Percentiles rank a stretch among this genome's conserved stretches.
Evolutionary conservation across 768 basidiomycete genomes (phyloP).

Genomic region (Leucosporidium creatinivorum): DNA sequence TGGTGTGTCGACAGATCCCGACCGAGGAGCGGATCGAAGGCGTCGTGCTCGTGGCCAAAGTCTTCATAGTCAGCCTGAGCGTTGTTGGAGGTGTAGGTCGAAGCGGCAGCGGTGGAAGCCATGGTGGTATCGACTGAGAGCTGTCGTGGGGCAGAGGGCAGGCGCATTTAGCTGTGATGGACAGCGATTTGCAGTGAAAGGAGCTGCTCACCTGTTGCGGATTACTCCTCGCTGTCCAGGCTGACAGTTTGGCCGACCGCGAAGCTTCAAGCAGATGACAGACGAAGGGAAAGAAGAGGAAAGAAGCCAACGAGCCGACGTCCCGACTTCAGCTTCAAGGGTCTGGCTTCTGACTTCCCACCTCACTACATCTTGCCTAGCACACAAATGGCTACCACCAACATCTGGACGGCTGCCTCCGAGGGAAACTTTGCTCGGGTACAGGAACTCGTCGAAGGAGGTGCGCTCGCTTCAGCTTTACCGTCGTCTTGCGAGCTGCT

Average conservation of each 20-base stretch:
- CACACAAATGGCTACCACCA: neutral
- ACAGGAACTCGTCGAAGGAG: neutral
- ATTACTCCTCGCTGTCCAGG: neutral
- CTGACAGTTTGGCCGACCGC: too few relatives aligned
- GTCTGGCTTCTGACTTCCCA: neutral
- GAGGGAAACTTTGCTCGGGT: neutral
- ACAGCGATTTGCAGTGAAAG: neutral
- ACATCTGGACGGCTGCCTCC: neutral
- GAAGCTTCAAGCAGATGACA: neutral
- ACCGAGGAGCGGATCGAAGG: conserved; percentile 1
- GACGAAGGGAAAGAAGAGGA: neutral
- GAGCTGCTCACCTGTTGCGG: neutral
- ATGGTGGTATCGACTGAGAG: too few relatives aligned
- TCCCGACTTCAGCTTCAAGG: too few relatives aligned
- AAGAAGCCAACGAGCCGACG: too few relatives aligned
- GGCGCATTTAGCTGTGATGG: neutral
- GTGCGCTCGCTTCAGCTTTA: neutral
- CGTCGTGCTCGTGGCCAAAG: neutral
- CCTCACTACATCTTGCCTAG: neutral
- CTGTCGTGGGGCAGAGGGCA: neutral
- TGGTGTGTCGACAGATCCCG: neutral
- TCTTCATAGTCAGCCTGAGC: neutral
- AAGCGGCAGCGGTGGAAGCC: neutral
- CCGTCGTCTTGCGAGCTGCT: neutral
- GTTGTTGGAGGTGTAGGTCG: neutral